Evolutionary conservation across 768 basidiomycete species (phyloP), one percentile per base, ranked within the genome.

Genomic region (Leccinum rimulosum): DNA sequence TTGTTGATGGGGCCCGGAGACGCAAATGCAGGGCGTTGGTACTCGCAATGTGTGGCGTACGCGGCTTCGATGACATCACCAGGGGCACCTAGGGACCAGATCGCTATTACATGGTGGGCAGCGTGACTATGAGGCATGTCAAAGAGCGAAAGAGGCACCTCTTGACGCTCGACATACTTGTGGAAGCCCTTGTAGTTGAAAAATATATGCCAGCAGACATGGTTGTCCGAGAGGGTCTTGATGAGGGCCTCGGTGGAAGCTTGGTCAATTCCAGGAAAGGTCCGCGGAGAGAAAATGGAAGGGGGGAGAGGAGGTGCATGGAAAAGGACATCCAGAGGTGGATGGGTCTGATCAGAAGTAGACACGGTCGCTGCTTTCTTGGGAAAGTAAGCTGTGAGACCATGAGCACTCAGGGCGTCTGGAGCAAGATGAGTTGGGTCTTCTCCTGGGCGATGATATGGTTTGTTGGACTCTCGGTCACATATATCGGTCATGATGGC

Each of bases 31-130:
- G 75, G 74, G 1, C 68, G 68, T 64, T 75, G 74, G 55, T 76
- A 77, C 14, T 64, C 65, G 43, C 74, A 75, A 56, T 83, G 77
- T 0, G 65, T 73, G 5, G 70, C 61, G 62, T 80, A 82, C 3
- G 78, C 81, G 4, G 74, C 78, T 45, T 76, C 68, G 2, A 83
- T 69, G 43, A 82, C 65, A 11, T 68, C 61, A 1, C 69, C 70
- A 14, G 77, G 72, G 0, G 81, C 87, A 2, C 88, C 89, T 11
- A 91, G 69, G 1, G 78, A 76, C 76, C 84, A 89, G 3, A 84
- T 77, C 6, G 85, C 84, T 27, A 87, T 69, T 19, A 82, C 62
- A 27, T 82, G 83, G 62, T 89, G 86, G 4, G 82, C 74, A 35
- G 80, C 72, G 72, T 89, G 88, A 56, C 82, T 83, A 35, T 53